Evolutionary conservation across 495 filamentous ascomycete genomes (phyloP).

Genomic region (Xylaria venustula): DNA sequence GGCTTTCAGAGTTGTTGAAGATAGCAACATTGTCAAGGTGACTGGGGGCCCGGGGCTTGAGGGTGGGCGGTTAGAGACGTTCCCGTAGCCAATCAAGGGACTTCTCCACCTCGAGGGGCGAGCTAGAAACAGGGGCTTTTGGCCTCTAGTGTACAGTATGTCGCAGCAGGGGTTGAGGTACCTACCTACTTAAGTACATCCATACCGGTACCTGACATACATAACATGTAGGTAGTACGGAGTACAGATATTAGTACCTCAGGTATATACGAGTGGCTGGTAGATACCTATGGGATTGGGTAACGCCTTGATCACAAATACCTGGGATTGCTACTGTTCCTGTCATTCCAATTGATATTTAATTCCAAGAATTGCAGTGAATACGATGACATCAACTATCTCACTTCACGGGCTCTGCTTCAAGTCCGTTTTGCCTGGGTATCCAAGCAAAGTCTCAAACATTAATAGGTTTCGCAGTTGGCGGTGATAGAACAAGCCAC

Average conservation of each 20-base stretch:
- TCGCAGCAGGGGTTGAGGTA: too few relatives aligned
- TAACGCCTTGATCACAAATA: too few relatives aligned
- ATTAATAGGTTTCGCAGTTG: not conserved
- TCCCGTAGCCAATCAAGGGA: conserved; percentile 34
- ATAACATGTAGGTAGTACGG: too few relatives aligned
- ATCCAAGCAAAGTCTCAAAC: conserved; percentile 5
- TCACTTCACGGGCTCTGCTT: not conserved
- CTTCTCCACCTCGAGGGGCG: conserved; percentile 12
- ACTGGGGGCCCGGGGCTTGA: conserved; percentile 40
- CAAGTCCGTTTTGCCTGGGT: not conserved
- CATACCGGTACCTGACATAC: too few relatives aligned
- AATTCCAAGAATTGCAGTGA: not conserved
- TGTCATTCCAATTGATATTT: too few relatives aligned
- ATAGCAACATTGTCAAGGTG: conserved; percentile 6
- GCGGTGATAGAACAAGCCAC: not conserved
- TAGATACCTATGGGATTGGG: too few relatives aligned
- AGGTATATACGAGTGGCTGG: too few relatives aligned
- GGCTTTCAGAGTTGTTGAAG: conserved; percentile 6
- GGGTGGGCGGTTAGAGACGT: conserved; percentile 41
- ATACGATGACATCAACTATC: not conserved
- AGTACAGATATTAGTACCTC: too few relatives aligned
- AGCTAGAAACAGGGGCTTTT: conserved; percentile 11
- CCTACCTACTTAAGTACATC: too few relatives aligned
- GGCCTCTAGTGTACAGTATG: too few relatives aligned
- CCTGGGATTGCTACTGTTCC: too few relatives aligned